Evolutionary conservation across 257 asterid species (phyloP).

Genomic region (Salvia hispanica): DNA sequence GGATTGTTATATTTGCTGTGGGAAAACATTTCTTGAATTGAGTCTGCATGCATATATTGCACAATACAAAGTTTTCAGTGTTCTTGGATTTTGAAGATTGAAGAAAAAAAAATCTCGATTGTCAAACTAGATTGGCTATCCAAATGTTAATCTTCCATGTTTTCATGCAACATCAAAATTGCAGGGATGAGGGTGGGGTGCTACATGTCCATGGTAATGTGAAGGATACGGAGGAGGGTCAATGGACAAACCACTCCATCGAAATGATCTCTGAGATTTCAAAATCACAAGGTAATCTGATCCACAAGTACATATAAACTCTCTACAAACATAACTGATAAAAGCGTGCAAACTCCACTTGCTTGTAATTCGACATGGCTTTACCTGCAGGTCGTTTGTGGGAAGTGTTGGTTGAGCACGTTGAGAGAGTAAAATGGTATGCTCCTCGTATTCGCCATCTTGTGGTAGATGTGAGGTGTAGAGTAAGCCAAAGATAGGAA

Average conservation of each 20-base stretch:
- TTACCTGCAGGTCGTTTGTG: slow-evolving; percentile 59
- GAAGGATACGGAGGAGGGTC: slow-evolving; percentile 73
- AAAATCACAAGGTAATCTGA: slow-evolving; percentile 55
- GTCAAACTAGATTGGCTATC: background rate
- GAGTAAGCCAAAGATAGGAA: slow-evolving; percentile 20
- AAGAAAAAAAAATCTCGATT: background rate
- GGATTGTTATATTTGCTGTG: background rate
- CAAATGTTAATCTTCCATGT: background rate
- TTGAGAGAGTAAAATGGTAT: slow-evolving; percentile 94
- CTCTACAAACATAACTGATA: background rate
- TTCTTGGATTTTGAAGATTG: slow-evolving; percentile 5
- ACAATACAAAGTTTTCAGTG: background rate
- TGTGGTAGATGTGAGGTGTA: slow-evolving; percentile 80
- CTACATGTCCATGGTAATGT: slow-evolving; percentile 86
- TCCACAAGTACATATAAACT: background rate
- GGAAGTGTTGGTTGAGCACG: slow-evolving; percentile 68
- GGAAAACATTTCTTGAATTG: background rate
- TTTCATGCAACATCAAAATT: slow-evolving; percentile 5
- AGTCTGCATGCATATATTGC: slow-evolving; percentile 17
- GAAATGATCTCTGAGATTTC: slow-evolving; percentile 63
- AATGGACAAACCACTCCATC: slow-evolving; percentile 59
- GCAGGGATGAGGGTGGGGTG: slow-evolving; percentile 80
- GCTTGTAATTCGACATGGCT: background rate
- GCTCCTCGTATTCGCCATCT: slow-evolving; percentile 95
- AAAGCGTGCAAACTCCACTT: too few species aligned